A percentile compares a stretch with the other conserved stretches of the same genome.
Conservation (phyloP, 345 rosid species). For the Eucalyptus sp. region DNA sequence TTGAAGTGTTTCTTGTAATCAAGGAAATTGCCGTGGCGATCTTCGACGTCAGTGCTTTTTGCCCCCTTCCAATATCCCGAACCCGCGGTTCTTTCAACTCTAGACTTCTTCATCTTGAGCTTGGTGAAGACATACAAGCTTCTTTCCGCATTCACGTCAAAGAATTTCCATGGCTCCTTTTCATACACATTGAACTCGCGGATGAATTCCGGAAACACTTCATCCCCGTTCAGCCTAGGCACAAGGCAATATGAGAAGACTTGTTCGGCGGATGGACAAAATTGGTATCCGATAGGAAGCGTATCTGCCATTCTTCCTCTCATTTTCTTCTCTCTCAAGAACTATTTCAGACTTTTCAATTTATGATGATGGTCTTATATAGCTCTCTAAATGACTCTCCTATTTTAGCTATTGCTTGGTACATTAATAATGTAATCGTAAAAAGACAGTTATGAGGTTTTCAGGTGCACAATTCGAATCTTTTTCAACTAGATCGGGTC, state of each 20-base stretch:
- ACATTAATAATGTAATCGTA: no score
- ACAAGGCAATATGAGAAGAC: neutral
- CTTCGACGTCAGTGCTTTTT: neutral
- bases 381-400: neutral
- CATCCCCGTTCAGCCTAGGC: neutral
- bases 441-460: no score
- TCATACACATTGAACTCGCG: neutral
- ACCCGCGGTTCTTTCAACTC: neutral
- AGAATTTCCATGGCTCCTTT: neutral
- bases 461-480: no score
- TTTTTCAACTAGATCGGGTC: neutral
- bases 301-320: neutral
- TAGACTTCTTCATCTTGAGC: neutral
- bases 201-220: neutral
- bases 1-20: neutral
- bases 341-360: neutral
- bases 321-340: neutral
- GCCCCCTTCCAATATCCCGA: neutral
- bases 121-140: neutral
- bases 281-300: neutral
- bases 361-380: neutral
- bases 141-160: neutral
- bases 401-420: neutral
- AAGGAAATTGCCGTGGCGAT: neutral
- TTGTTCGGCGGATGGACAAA: neutral